Conservation (phyloP, 352 stramenopile genomes). For the Albugo laibachii region DNA sequence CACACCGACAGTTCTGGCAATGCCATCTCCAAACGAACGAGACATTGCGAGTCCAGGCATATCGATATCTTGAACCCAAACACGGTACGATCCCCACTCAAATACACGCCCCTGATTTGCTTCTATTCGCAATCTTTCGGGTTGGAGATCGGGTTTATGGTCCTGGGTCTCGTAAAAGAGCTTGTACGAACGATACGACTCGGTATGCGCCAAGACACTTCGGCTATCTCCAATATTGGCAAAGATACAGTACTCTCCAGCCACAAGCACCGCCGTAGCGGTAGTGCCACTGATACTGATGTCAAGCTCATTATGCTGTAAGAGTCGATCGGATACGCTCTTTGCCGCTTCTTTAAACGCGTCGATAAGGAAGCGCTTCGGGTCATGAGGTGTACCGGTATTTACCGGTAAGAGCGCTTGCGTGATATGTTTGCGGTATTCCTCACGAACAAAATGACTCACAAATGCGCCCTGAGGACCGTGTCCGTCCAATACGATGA, state of each 20-base stretch:
- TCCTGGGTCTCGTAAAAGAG: constrained; percentile 45
- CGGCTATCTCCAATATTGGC: constrained; percentile 61
- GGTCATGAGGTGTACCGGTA: background rate
- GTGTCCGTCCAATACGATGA: constrained; percentile 70
- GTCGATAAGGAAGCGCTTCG: constrained; percentile 15
- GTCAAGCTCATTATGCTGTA: constrained; percentile 25
- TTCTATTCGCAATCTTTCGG: constrained; percentile 50
- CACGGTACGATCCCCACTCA: constrained; percentile 50
- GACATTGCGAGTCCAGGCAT: constrained; percentile 76
- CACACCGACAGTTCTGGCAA: constrained; percentile 64
- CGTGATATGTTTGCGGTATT: constrained; percentile 31
- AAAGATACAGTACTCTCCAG: constrained; percentile 37
- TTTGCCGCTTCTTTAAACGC: constrained; percentile 28
- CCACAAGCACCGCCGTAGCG: constrained; percentile 35
- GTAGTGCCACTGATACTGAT: constrained; percentile 63
- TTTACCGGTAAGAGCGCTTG: constrained; percentile 11
- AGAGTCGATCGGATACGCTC: constrained; percentile 19
- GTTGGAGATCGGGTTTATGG: constrained; percentile 55
- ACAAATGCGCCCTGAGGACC: constrained; percentile 51
- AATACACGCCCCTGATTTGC: constrained; percentile 56
- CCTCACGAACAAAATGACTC: constrained; percentile 46
- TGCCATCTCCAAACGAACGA: constrained; percentile 51
- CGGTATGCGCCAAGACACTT: constrained; percentile 25
- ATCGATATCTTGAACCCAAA: constrained; percentile 72
- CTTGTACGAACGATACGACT: constrained; percentile 15